These are phyloP conservation scores for Lepidium didymum DNA, from an alignment of 345 rosid genomes.

Conservation along the genomic window DNA sequence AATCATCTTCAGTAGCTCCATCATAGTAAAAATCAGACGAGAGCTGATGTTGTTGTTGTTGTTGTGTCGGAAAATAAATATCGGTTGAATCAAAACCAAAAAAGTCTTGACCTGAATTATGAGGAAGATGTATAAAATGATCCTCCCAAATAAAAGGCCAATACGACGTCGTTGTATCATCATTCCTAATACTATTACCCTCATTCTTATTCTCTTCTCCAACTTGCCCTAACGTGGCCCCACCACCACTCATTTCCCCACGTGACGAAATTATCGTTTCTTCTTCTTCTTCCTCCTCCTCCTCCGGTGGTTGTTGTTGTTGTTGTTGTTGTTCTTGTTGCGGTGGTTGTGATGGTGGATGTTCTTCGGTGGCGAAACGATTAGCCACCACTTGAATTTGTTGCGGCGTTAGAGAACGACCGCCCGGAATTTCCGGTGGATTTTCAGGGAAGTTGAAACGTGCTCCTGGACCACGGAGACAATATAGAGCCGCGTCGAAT, in stretches of 20 bases:
- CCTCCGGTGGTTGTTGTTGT: neutral
- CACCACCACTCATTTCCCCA: conserved; percentile 21
- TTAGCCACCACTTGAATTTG: conserved; percentile 58
- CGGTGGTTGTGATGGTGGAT: neutral
- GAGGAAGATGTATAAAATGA: conserved; percentile 13
- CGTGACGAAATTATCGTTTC: conserved; percentile 6
- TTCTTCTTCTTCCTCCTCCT: neutral
- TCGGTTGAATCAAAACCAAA: conserved; percentile 9
- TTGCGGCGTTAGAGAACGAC: conserved; percentile 34
- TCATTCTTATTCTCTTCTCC: neutral
- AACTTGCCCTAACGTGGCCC: conserved; percentile 26
- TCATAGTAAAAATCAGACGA: conserved; percentile 32
- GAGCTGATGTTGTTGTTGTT: neutral
- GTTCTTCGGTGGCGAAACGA: conserved; percentile 40
- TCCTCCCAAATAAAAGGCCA: conserved; percentile 24
- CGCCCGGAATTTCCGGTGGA: conserved; percentile 45
- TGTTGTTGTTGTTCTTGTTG: no score
- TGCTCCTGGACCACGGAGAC: conserved; percentile 58
- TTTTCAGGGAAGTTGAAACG: conserved; percentile 61
- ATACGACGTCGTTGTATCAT: conserved; percentile 12
- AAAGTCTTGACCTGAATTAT: neutral
- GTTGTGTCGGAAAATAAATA: conserved; percentile 16
- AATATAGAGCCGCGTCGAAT: conserved; percentile 75
- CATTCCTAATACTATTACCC: neutral
- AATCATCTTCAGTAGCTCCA: conserved; percentile 22